Evolutionary conservation across 192 early-diverging fungal species (phyloP).

Genomic region (Entomortierella chlamydospora): DNA sequence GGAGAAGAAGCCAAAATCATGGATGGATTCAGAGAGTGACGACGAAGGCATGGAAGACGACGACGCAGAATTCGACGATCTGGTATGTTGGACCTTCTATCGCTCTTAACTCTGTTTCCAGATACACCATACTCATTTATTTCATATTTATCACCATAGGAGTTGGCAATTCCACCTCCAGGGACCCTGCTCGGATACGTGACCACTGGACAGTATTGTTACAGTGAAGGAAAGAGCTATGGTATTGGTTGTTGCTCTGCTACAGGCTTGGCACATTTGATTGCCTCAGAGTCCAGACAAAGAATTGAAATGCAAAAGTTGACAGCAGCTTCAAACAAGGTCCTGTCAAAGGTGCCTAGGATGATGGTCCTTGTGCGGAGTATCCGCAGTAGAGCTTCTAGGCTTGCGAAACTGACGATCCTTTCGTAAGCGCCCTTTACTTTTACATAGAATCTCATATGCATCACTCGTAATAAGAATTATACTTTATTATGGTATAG

Average conservation of each 20-base stretch:
- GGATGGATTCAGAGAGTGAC: constrained; percentile 43
- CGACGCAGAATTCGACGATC: constrained; percentile 28
- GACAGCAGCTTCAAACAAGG: not conserved
- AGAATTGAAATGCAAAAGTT: constrained; percentile 10
- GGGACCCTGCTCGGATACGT: constrained; percentile 73
- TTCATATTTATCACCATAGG: constrained; percentile 29
- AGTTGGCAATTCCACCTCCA: constrained; percentile 47
- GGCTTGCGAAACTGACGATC: constrained; percentile 61
- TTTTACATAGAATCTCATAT: not conserved
- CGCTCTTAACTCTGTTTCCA: not conserved
- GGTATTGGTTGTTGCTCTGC: constrained; percentile 75
- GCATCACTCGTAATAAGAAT: not conserved
- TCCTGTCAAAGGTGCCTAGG: constrained; percentile 21
- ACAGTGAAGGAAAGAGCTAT: constrained; percentile 67
- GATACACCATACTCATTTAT: not conserved
- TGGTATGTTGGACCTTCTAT: constrained; percentile 7
- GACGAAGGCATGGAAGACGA: constrained; percentile 42
- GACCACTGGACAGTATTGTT: constrained; percentile 77
- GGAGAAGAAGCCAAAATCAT: constrained; percentile 36
- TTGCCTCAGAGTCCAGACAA: constrained; percentile 51
- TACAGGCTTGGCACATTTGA: constrained; percentile 56
- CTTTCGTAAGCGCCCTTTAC: constrained; percentile 9
- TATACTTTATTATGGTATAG: not conserved
- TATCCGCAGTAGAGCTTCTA: constrained; percentile 58
- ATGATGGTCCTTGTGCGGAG: constrained; percentile 66